Base-by-base conservation (phyloP, 331 rosid species). In the Erythrophleum ivorense region DNA sequence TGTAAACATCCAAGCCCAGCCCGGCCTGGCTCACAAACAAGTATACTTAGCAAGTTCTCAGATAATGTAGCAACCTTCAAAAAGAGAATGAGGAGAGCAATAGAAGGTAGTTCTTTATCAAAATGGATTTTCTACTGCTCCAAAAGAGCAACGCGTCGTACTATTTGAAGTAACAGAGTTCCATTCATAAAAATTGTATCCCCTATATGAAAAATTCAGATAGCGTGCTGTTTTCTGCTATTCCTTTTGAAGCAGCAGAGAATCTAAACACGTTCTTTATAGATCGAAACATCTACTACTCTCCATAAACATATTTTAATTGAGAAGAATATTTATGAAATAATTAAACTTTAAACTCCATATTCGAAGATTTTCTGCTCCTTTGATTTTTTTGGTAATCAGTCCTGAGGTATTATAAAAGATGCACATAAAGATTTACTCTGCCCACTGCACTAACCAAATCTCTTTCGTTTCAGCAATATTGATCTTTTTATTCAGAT, bases 401-500 rank as follows among this genome's bases (percentile, higher is more conserved):
- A 40, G 68, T 63, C 57, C n/a, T 19, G 5, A 72, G 34, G 13
- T 65, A 12, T 16, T 46, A 67, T 41, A 14, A 81, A 67, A 16
- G 60, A 63, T 24, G 80, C 55, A 65, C 3, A 4, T 76, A 67
- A 67, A 31, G 41, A 50, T 19, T 19, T n/a, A 21, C 54, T 16
- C 73, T n/a, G 15, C 5, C 3, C 45, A 54, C 3, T 66, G 21
- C 9, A 65, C 15, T 18, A n/a, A 73, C 9, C 41, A 75, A 45
- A 43, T 43, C 62, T 11, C 13, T 34, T 55, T 3, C 2, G 45
- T 52, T 59, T 33, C 57, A 46, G 78, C 50, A 16, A 58, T 45
- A 33, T 6, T 67, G 76, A 57, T 81, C 45, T 4, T 49, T 13
- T 66, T 54, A 52, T 54, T 50, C 67, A 53, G 41, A 64, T 65